Base-by-base conservation (phyloP, 495 filamentous ascomycete species). In the Chaetomium tenue region DNA sequence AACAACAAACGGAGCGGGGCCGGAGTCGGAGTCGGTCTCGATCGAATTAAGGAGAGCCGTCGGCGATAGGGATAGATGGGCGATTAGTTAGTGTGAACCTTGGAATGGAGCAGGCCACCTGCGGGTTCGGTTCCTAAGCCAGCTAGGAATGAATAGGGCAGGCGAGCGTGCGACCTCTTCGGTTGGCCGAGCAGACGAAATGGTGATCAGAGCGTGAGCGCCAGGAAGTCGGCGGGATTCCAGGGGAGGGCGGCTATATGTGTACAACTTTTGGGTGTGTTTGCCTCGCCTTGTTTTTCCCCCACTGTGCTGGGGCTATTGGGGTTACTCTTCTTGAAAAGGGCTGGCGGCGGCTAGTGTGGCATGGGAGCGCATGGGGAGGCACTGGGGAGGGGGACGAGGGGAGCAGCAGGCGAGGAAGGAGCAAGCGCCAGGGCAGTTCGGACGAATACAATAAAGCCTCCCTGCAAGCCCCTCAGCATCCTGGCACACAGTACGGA, bases 221-320 rank as follows among this genome's bases (percentile, higher is more conserved):
- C 23, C 46, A 62, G 40, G 48, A 52, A 15, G 48, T 9, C 56
- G 55, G 23, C 47, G 54, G 52, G 64, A 54, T 60, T 37, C 30
- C 23, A 60, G 58, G 53, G 65, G 67, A 60, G 64, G 70, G 65
- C 72, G 66, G 63, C 72, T 69, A 70, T 63, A 73, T 69, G 53
- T 42, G 54, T 50, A 37, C 6, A 37, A 7, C 9, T 37, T 37
- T 37, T 37, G 5, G 3, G 33, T 37, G 33, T 37, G 33, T 37
- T 37, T 37, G 33, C 33, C 33, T 37, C 11, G 33, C n/a, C n/a
- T n/a, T n/a, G n/a, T n/a, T n/a, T n/a, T 37, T 37, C 33, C 33
- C 33, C 33, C 33, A 37, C 33, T 37, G 33, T 37, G 33, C 33
- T 37, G 3, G 33, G 33, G 5, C 8, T 11, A 3, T 37, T 11